Percentiles rank a stretch among this genome's conserved stretches.
These are phyloP conservation scores for Ilex asprella DNA, from an alignment of 257 asterid species.

Conservation along the genomic window DNA sequence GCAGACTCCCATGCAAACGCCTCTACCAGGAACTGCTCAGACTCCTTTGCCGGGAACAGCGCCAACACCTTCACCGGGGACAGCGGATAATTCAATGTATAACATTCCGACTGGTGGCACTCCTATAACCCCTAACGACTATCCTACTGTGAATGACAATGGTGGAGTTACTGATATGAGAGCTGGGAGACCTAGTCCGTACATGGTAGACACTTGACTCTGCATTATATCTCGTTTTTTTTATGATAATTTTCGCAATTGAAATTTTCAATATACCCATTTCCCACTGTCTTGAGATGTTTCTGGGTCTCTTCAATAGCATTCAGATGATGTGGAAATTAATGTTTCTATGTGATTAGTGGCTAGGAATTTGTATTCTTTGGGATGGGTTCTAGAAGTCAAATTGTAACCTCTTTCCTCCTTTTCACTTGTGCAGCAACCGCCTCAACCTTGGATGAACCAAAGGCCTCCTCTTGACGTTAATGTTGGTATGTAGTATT, in stretches of 20 bases:
- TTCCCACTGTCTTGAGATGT: no score
- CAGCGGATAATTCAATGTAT: constrained; percentile 56
- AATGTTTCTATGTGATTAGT: constrained; percentile 1
- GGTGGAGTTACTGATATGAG: constrained; percentile 45
- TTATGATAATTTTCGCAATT: background rate
- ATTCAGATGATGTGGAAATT: background rate
- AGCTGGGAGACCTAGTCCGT: constrained; percentile 72
- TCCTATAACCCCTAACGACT: constrained; percentile 75
- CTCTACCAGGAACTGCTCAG: constrained; percentile 66
- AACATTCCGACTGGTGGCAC: constrained; percentile 83
- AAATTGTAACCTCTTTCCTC: background rate
- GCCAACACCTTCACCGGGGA: constrained; percentile 68
- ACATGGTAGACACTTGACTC: constrained; percentile 53
- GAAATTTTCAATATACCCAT: no score
- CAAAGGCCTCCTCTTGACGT: constrained; percentile 94
- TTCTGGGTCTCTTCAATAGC: background rate
- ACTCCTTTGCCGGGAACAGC: constrained; percentile 79
- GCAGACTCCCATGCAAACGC: constrained; percentile 80
- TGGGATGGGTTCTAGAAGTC: constrained; percentile 14
- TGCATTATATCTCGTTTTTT: background rate
- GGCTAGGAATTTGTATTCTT: constrained; percentile 12
- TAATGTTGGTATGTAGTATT: constrained; percentile 68
- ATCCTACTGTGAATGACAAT: constrained; percentile 44
- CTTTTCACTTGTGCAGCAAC: constrained; percentile 54
- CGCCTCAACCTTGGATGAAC: constrained; percentile 74